phyloP scores from a whole-genome alignment of 306 rosid species.

The Cyamopsis tetragonoloba region DNA sequence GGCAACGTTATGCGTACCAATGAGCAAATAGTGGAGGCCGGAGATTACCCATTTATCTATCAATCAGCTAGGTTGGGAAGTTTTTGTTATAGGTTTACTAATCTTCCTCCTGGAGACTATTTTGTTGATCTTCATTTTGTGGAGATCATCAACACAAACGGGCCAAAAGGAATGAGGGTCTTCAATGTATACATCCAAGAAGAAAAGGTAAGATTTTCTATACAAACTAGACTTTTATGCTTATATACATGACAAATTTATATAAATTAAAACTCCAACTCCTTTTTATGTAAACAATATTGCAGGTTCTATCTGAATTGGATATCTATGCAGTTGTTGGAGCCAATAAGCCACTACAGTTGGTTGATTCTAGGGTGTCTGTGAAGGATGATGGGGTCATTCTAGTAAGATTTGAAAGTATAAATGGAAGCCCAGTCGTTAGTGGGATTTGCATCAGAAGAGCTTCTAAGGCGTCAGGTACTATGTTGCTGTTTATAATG shows the following conservation, averaged over 20 bases:
- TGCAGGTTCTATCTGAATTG: slow-evolving; percentile 73
- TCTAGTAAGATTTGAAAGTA: slow-evolving; percentile 68
- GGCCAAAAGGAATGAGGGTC: slow-evolving; percentile 85
- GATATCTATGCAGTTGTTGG: slow-evolving; percentile 79
- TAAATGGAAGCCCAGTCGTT: slow-evolving; percentile 67
- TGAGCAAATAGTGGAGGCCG: slow-evolving; percentile 61
- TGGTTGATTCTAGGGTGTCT: slow-evolving; percentile 50
- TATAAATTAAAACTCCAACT: neutral
- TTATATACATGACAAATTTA: neutral
- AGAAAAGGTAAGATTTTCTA: slow-evolving; percentile 53
- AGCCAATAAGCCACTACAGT: slow-evolving; percentile 74
- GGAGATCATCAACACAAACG: slow-evolving; percentile 72
- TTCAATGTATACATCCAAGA: slow-evolving; percentile 76
- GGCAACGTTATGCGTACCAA: slow-evolving; percentile 61
- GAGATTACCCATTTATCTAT: slow-evolving; percentile 63
- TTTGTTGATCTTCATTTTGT: slow-evolving; percentile 72
- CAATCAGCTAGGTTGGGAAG: slow-evolving; percentile 71
- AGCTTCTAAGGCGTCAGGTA: slow-evolving; percentile 52
- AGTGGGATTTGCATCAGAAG: slow-evolving; percentile 78
- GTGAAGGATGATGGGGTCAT: slow-evolving; percentile 63
- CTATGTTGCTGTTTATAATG: neutral
- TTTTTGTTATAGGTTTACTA: slow-evolving; percentile 51
- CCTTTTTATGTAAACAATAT: slow-evolving; percentile 26
- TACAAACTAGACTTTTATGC: neutral
- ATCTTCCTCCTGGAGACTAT: slow-evolving; percentile 68